Evolutionary conservation across 2,329 filamentous ascomycete species (phyloP), one percentile per base, ranked within the genome.

Genomic region (Cladosporium austrohemisphaericum): DNA sequence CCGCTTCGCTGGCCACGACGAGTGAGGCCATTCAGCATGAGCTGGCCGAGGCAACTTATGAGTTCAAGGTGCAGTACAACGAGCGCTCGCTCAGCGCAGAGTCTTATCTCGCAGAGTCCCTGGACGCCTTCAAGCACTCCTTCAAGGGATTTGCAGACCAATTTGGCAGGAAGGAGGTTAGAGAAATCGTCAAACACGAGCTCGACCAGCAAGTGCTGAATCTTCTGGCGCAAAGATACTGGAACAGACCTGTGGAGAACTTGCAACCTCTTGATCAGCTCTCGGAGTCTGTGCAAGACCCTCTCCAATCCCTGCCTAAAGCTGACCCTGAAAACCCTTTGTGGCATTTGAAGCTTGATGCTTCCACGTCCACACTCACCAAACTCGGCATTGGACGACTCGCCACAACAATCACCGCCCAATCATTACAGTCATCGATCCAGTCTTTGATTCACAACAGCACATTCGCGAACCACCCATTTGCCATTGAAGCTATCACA

Each of bases 51-150:
- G 91, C 93, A 3, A 92, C 88, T 0, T 98, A 98, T 64, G 92
- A 98, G 69, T 98, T 95, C 77, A 98, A 98, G 68, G 93, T 98
- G 4, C 94, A 98, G 68, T 98, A 98, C 72, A 98, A 98, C 63
- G 93, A 98, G 66, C 84, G 93, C 5, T 89, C 92, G 1, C 75
- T 98, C 28, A 95, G 89, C 43, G 93, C 93, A 2, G 93, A 98
- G 66, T 95, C 92, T 3, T 98, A 98, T 65, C 79, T 98, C 31
- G 93, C 93, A 2, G 93, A 97, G 68, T 95, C 88, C 57, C 74
- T 98, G 3, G 93, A 98, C 67, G 84, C 85, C 16, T 97, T 98
- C 78, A 98, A 98, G 71, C 94, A 97, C 68, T 88, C 89, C 0
- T 98, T 98, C 73, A 96, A 95, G 66, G 85, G 87, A 57, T 95